Conservation (phyloP, 2,329 filamentous ascomycete genomes). For the Apiospora koreana region DNA sequence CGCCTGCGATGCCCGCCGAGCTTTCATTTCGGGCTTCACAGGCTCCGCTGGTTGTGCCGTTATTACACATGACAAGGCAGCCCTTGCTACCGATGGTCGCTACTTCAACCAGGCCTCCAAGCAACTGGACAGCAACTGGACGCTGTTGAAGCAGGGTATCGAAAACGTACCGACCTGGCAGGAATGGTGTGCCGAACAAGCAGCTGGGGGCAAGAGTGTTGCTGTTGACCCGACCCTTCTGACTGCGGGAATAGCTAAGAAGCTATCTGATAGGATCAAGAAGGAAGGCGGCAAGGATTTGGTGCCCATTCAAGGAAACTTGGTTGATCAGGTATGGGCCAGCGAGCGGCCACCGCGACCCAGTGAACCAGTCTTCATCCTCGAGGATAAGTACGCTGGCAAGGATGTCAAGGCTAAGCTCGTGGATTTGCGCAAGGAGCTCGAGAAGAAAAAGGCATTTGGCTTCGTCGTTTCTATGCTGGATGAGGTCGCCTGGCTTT, state of each 20-base stretch:
- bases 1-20: conserved; percentile 87
- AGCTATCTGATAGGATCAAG: conserved; percentile 82
- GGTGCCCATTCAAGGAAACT: conserved; percentile 74
- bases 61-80: conserved; percentile 81
- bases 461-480: conserved; percentile 93
- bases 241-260: conserved; percentile 63
- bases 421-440: conserved; percentile 81
- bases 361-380: conserved; percentile 71
- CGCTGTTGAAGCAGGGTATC: conserved; percentile 86
- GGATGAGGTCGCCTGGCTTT: conserved; percentile 98
- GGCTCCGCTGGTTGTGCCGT: conserved; percentile 94
- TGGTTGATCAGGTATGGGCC: conserved; percentile 92
- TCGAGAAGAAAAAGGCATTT: conserved; percentile 84
- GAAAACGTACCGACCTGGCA: conserved; percentile 97
- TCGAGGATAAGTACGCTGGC: conserved; percentile 74
- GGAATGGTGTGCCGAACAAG: conserved; percentile 89
- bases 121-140: conserved; percentile 91
- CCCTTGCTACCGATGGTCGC: conserved; percentile 89
- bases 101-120: conserved; percentile 97
- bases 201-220: conserved; percentile 82
- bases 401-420: conserved; percentile 84
- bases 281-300: conserved; percentile 81
- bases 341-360: conserved; percentile 72
- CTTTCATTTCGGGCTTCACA: conserved; percentile 90
- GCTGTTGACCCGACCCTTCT: conserved; percentile 90